A percentile compares a stretch with the other conserved stretches of the same genome.
Conservation (phyloP, 1,284 basidiomycete genomes). For the Blastosporella zonata region DNA sequence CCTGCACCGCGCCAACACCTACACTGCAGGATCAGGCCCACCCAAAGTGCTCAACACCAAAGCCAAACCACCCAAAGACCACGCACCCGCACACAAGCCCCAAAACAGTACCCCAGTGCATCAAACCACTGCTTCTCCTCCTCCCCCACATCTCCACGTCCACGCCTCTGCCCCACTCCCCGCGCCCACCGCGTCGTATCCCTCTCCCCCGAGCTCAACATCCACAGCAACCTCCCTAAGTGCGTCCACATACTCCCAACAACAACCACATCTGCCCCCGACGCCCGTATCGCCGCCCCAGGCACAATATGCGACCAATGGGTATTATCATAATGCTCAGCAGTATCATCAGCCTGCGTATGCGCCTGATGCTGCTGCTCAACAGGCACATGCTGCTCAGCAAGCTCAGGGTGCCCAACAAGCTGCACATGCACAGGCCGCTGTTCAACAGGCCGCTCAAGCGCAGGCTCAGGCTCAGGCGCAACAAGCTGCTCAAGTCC, state of each 20-base stretch:
- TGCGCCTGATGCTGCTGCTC: background rate
- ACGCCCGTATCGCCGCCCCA: slow-evolving; percentile 3
- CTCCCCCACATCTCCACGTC: slow-evolving; percentile 1
- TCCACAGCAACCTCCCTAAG: background rate
- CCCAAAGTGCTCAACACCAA: slow-evolving; percentile 4
- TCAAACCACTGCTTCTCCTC: slow-evolving; percentile 6
- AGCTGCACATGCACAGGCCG: background rate
- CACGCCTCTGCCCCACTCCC: background rate
- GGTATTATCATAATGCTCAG: background rate
- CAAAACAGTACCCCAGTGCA: slow-evolving; percentile 3
- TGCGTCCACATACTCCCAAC: background rate
- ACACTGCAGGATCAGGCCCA: slow-evolving; percentile 1
- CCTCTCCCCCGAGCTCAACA: slow-evolving; percentile 13
- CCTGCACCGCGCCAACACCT: slow-evolving; percentile 14
- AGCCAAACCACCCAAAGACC: slow-evolving; percentile 3
- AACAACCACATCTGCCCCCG: background rate
- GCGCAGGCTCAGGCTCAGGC: slow-evolving; percentile 10
- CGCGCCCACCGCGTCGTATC: slow-evolving; percentile 6
- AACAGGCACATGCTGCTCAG: slow-evolving; percentile 4
- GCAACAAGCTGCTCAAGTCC: background rate
- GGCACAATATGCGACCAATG: background rate
- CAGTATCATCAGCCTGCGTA: slow-evolving; percentile 1
- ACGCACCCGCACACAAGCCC: background rate
- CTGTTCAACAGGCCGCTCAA: background rate
- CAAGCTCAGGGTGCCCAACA: slow-evolving; percentile 4